phyloP scores from a whole-genome alignment of 306 rosid genomes.

The Malus sieversii region DNA sequence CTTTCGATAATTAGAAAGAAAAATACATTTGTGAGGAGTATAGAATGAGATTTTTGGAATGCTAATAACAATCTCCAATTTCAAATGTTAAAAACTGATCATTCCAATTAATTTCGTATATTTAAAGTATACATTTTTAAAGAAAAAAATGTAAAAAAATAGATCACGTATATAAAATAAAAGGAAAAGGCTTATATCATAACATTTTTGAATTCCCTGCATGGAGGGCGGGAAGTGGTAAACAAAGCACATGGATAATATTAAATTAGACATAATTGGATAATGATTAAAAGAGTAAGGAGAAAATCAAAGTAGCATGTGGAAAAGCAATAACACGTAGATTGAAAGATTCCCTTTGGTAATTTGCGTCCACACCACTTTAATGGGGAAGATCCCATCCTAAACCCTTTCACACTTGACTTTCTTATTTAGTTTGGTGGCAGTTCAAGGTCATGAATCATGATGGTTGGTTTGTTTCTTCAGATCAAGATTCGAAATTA shows the following conservation, averaged over 20 bases:
- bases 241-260: neutral
- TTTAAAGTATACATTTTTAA: too few relatives aligned
- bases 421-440: neutral
- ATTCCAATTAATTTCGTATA: too few relatives aligned
- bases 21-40: too few relatives aligned
- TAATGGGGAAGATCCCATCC: constrained; percentile 13
- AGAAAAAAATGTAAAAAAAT: too few relatives aligned
- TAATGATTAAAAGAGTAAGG: neutral
- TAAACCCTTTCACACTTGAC: constrained; percentile 32
- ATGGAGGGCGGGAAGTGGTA: neutral
- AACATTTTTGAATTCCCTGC: neutral
- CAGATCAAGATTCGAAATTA: too few relatives aligned
- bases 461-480: too few relatives aligned
- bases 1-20: too few relatives aligned
- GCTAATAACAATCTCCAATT: too few relatives aligned
- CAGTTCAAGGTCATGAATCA: neutral
- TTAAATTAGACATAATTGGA: constrained; percentile 4
- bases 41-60: too few relatives aligned
- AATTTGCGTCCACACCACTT: constrained; percentile 50
- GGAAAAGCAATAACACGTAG: constrained; percentile 11
- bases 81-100: too few relatives aligned
- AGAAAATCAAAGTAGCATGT: constrained; percentile 7
- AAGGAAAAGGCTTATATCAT: too few relatives aligned
- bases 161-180: too few relatives aligned
- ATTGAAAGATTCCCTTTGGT: constrained; percentile 27